These are phyloP conservation scores for Penicillium malachiteum DNA, from an alignment of 495 filamentous ascomycete genomes.

Conservation along the genomic window DNA sequence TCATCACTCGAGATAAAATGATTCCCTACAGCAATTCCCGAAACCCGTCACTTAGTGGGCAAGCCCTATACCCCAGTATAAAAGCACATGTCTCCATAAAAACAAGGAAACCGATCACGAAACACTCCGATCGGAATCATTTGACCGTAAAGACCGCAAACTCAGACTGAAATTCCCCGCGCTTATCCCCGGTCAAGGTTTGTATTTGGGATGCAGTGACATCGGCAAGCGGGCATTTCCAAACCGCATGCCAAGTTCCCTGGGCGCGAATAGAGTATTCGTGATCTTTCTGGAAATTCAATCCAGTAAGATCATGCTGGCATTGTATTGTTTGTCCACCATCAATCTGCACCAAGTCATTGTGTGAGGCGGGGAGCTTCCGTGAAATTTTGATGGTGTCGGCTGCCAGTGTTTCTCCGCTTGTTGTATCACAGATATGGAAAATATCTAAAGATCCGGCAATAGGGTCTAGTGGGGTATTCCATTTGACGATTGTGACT, in stretches of 20 bases:
- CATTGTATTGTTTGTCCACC: constrained; percentile 11
- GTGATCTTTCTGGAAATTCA: constrained; percentile 19
- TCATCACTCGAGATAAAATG: not conserved
- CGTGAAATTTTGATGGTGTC: constrained; percentile 46
- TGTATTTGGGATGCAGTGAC: constrained; percentile 23
- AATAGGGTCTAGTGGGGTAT: constrained; percentile 47
- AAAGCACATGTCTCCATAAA: not conserved
- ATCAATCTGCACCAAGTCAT: not conserved
- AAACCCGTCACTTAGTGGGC: too few relatives aligned
- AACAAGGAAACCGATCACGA: not conserved
- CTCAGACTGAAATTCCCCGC: constrained; percentile 27
- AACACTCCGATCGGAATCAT: not conserved
- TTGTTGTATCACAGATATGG: constrained; percentile 35
- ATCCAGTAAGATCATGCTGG: constrained; percentile 4
- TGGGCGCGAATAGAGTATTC: constrained; percentile 29
- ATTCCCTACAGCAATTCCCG: not conserved
- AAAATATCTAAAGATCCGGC: constrained; percentile 49
- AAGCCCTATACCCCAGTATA: not conserved
- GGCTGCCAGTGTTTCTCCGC: constrained; percentile 30
- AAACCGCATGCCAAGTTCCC: constrained; percentile 35
- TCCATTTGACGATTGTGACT: constrained; percentile 50
- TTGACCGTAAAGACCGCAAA: constrained; percentile 12
- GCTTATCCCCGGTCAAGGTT: constrained; percentile 11
- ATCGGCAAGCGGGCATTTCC: constrained; percentile 9
- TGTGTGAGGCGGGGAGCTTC: constrained; percentile 36